Evolutionary conservation across 768 basidiomycete species (phyloP), one percentile per base, ranked within the genome.

Genomic region (Rubroboletus pulcherrimus): DNA sequence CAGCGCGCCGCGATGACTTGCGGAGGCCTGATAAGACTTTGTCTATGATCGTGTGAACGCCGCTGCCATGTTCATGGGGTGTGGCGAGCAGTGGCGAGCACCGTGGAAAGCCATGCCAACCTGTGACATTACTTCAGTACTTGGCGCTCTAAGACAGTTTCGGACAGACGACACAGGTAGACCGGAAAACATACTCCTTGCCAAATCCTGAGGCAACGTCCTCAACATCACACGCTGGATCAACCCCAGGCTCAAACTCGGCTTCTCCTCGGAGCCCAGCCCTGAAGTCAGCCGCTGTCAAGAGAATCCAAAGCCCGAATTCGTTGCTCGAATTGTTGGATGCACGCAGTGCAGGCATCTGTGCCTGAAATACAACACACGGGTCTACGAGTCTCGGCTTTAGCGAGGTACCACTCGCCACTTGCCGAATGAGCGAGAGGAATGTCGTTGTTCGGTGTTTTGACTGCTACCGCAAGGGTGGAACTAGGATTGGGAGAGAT

Each of bases 291-390:
- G 5, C 41, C 10, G 21, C 21, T 21, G 30, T 1, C 24, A 57
- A 34, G 54, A 56, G 40, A 43, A 57, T 38, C 56, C 55, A 57
- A 8, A 56, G 34, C 17, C 54, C 45, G n/a, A 48, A 15, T 14
- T 42, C 31, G 8, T 57, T 56, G 26, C 7, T 41, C 4, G 43
- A 11, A 29, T 47, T 19, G 10, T 42, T 47, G 34, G 54, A 3
- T n/a, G 26, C 38, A 24, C 56, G 33, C 26, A 37, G 3, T 4
- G 33, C 30, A n/a, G 40, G 35, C 54, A 34, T 40, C 21, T 26
- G 14, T 37, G 7, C 29, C 47, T 57, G n/a, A 15, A 15, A 38
- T 14, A 38, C 1, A 1, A 5, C 26, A 30, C 43, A 30, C n/a
- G 7, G 3, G n/a, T n/a, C 34, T 4, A 17, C 6, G 26, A 21